phyloP scores from a whole-genome alignment of 2,329 filamentous ascomycete genomes.

The Didymella arachidicola region DNA sequence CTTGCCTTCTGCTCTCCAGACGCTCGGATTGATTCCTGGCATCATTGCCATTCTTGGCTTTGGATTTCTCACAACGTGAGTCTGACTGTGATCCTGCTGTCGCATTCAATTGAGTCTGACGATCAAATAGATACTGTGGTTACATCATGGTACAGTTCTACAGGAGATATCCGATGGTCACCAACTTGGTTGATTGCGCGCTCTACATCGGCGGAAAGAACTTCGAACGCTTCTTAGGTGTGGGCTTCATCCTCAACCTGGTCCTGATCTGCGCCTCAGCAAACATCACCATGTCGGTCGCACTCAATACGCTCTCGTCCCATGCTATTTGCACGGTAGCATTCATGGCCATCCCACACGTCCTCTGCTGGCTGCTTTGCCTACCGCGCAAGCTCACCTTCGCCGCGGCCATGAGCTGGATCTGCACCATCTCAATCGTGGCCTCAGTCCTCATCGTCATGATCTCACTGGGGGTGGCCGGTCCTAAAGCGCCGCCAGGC shows the following conservation, averaged over 20 bases:
- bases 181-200: conserved; percentile 42
- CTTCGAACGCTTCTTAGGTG: conserved; percentile 37
- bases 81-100: neutral
- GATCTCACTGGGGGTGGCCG: conserved; percentile 66
- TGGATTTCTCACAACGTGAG: conserved; percentile 30
- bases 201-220: conserved; percentile 38
- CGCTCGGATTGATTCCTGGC: conserved; percentile 41
- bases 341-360: conserved; percentile 67
- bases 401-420: conserved; percentile 66
- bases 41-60: conserved; percentile 44
- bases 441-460: conserved; percentile 72
- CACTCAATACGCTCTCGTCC: conserved; percentile 68
- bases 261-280: conserved; percentile 41
- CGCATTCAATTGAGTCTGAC: neutral
- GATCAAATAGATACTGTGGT: conserved; percentile 29
- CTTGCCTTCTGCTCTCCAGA: conserved; percentile 39
- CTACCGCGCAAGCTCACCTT: conserved; percentile 68
- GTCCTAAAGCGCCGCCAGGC: conserved; percentile 48
- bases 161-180: conserved; percentile 38
- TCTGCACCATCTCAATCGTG: conserved; percentile 66
- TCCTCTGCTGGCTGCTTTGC: conserved; percentile 67
- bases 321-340: conserved; percentile 70
- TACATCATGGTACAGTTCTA: conserved; percentile 40
- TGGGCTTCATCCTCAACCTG: conserved; percentile 39
- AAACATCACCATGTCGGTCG: conserved; percentile 58